These are phyloP conservation scores for Poronia punctata DNA, from an alignment of 495 filamentous ascomycete species.

Conservation along the genomic window DNA sequence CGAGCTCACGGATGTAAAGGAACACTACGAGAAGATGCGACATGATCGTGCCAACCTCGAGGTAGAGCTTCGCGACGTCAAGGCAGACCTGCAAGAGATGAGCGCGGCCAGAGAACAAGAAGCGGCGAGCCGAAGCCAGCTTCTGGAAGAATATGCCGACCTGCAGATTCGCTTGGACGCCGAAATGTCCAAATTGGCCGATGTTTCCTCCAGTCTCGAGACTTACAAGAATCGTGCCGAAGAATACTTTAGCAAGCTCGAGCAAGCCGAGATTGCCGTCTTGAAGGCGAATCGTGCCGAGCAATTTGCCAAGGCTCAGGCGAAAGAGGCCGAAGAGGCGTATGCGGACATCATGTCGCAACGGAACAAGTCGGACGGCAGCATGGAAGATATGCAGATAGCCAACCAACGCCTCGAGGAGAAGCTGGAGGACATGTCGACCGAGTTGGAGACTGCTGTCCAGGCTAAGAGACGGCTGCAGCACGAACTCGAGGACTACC, in stretches of 20 bases:
- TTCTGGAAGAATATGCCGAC: constrained; percentile 89
- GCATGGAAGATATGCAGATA: constrained; percentile 83
- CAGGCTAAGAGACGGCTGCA: constrained; percentile 93
- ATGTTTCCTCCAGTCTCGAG: constrained; percentile 74
- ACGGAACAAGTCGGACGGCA: constrained; percentile 79
- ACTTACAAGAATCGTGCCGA: constrained; percentile 91
- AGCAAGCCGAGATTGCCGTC: constrained; percentile 93
- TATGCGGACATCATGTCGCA: constrained; percentile 88
- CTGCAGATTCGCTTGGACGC: constrained; percentile 88
- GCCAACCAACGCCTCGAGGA: constrained; percentile 86
- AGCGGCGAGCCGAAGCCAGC: constrained; percentile 69
- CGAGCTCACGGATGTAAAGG: constrained; percentile 79
- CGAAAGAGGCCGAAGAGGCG: constrained; percentile 83
- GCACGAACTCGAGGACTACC: constrained; percentile 96
- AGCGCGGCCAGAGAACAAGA: constrained; percentile 74
- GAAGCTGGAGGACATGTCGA: constrained; percentile 83
- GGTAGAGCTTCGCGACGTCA: constrained; percentile 81
- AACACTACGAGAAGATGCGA: constrained; percentile 77
- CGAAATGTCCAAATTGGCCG: constrained; percentile 76
- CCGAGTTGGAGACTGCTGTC: constrained; percentile 76
- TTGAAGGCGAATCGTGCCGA: constrained; percentile 88
- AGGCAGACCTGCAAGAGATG: constrained; percentile 78
- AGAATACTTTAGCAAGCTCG: constrained; percentile 96
- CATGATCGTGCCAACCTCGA: constrained; percentile 70
- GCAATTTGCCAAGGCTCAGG: constrained; percentile 85